phyloP scores from a whole-genome alignment of 352 stramenopile genomes.

The Globisporangium carolinianum region DNA sequence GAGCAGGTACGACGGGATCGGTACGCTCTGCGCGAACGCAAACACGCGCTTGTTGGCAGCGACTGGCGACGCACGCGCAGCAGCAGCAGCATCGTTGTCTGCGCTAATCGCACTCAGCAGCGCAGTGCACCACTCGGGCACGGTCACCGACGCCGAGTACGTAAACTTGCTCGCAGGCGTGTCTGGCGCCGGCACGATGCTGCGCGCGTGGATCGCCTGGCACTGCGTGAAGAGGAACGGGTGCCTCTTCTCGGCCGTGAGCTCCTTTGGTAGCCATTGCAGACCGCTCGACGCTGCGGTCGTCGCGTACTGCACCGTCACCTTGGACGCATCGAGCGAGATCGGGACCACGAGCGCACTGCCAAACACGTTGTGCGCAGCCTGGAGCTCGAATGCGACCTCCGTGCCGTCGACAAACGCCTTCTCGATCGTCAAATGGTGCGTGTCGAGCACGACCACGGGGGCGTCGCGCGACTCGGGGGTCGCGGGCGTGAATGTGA shows the following conservation, averaged over 20 bases:
- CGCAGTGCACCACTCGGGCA: conserved; percentile 89
- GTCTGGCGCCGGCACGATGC: conserved; percentile 95
- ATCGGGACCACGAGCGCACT: conserved; percentile 47
- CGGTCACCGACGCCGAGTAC: conserved; percentile 88
- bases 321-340: conserved; percentile 30
- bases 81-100: background rate
- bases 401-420: conserved; percentile 40
- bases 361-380: conserved; percentile 54
- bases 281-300: conserved; percentile 47
- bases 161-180: conserved; percentile 91
- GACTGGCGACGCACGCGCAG: background rate
- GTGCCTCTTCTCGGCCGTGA: conserved; percentile 91
- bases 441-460: conserved; percentile 81
- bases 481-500: conserved; percentile 29
- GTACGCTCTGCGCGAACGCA: conserved; percentile 74
- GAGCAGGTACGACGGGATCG: conserved; percentile 94
- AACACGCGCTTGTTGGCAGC: conserved; percentile 3
- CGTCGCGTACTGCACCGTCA: conserved; percentile 26
- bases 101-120: conserved; percentile 87
- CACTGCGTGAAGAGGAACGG: conserved; percentile 95
- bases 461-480: conserved; percentile 6
- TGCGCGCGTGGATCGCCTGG: conserved; percentile 93
- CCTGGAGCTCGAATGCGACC: conserved; percentile 25
- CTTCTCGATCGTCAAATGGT: conserved; percentile 63
- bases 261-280: conserved; percentile 90